phyloP scores from a whole-genome alignment of 805 yeast species.

The Candida awuae region DNA sequence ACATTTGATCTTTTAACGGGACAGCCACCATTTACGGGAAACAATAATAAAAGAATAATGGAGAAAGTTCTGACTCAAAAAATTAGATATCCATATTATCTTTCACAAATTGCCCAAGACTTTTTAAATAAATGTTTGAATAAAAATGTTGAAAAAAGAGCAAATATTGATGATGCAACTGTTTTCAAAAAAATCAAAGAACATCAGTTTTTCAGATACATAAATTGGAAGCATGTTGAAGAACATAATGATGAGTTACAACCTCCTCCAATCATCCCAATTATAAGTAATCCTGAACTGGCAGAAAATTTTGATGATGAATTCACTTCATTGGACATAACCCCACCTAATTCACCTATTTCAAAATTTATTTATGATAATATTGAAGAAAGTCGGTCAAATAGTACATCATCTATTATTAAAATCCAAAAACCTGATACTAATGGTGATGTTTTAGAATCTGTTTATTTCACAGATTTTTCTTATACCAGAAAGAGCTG shows the following conservation, averaged over 20 bases:
- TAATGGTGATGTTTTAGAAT: constrained; percentile 22
- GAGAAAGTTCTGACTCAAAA: constrained; percentile 67
- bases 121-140: constrained; percentile 55
- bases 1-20: constrained; percentile 76
- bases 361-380: constrained; percentile 21
- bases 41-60: constrained; percentile 63
- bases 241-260: constrained; percentile 37
- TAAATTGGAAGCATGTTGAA: constrained; percentile 59
- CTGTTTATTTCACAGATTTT: constrained; percentile 29
- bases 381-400: constrained; percentile 26
- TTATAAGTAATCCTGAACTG: constrained; percentile 68
- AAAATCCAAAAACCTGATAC: constrained; percentile 25
- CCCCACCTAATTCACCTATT: constrained; percentile 31
- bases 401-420: constrained; percentile 27
- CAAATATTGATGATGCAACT: constrained; percentile 43
- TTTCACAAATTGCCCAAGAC: constrained; percentile 76
- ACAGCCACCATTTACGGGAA: constrained; percentile 83
- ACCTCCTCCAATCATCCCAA: constrained; percentile 84
- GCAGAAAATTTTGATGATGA: constrained; percentile 83
- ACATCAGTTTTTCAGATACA: constrained; percentile 69
- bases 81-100: constrained; percentile 61
- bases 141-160: constrained; percentile 61
- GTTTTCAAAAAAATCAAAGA: constrained; percentile 43
- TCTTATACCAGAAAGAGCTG: constrained; percentile 24
- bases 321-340: constrained; percentile 62